Percentiles rank a stretch among this genome's conserved stretches.
These are phyloP conservation scores for Neurospora sp. DNA, from an alignment of 495 filamentous ascomycete genomes.

Conservation along the genomic window DNA sequence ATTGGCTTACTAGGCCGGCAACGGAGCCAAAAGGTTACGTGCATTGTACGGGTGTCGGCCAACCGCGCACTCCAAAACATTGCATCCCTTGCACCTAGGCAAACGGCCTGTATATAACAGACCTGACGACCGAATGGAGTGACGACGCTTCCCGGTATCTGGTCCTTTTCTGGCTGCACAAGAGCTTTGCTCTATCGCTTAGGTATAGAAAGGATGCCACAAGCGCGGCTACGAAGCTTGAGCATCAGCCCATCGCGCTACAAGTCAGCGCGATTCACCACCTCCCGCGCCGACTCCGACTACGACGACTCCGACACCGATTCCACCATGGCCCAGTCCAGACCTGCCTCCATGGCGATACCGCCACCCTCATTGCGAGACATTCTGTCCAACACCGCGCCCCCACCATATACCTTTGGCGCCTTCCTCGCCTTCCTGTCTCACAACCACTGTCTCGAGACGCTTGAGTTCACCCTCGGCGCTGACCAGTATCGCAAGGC, in stretches of 20 bases:
- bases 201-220: constrained; percentile 25
- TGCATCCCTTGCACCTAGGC: constrained; percentile 12
- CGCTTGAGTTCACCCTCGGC: constrained; percentile 94
- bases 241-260: constrained; percentile 27
- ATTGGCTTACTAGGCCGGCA: constrained; percentile 8
- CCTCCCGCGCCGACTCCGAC: constrained; percentile 27
- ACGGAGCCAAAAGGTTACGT: constrained; percentile 13
- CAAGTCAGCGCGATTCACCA: constrained; percentile 26
- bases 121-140: constrained; percentile 9
- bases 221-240: constrained; percentile 28
- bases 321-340: constrained; percentile 35
- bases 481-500: constrained; percentile 79
- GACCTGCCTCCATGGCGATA: constrained; percentile 36
- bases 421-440: constrained; percentile 97
- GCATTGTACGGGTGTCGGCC: constrained; percentile 14
- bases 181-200: neutral
- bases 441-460: constrained; percentile 96
- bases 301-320: constrained; percentile 31
- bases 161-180: constrained; percentile 5
- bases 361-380: constrained; percentile 77
- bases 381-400: constrained; percentile 77
- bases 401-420: constrained; percentile 81
- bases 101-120: constrained; percentile 8
- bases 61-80: constrained; percentile 16
- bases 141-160: constrained; percentile 8